Evolutionary conservation across 441 rosid genomes (phyloP).

Genomic region (Pelargonium australe): DNA sequence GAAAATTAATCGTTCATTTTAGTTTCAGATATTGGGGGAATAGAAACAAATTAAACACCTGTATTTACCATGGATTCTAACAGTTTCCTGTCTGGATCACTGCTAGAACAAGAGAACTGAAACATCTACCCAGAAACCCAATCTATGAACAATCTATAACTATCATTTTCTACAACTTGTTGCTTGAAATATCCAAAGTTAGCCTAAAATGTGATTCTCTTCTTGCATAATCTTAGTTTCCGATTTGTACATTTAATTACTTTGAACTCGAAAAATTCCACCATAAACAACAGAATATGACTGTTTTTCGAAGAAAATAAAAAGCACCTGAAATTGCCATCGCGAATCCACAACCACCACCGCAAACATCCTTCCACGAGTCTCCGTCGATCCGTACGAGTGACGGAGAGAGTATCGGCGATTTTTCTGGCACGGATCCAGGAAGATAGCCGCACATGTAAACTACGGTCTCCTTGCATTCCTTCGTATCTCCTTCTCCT

Average conservation of each 20-base stretch:
- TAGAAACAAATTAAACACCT: neutral
- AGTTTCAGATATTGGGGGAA: neutral
- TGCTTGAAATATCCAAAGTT: neutral
- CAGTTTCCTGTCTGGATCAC: neutral
- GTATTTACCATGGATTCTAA: neutral
- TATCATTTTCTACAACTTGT: neutral
- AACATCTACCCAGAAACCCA: neutral
- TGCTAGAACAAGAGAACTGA: neutral
- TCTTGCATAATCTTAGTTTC: too few species aligned
- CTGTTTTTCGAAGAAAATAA: too few species aligned
- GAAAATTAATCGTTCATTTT: slow-evolving; percentile 9
- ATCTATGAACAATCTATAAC: neutral
- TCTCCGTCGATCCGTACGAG: slow-evolving; percentile 27
- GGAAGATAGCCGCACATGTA: slow-evolving; percentile 95
- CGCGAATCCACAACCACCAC: slow-evolving; percentile 97
- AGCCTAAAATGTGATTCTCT: neutral
- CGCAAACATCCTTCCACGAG: slow-evolving; percentile 74
- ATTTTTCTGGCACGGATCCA: slow-evolving; percentile 73
- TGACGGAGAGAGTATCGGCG: slow-evolving; percentile 67
- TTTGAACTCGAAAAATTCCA: too few species aligned
- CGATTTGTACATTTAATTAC: too few species aligned
- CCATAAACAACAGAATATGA: too few species aligned
- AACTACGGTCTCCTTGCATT: slow-evolving; percentile 32
- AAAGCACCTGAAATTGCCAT: slow-evolving; percentile 75
- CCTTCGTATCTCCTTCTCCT: slow-evolving; percentile 27